Evolutionary conservation across 371 early-diverging fungal genomes (phyloP).

Genomic region (Coemansia sp.): DNA sequence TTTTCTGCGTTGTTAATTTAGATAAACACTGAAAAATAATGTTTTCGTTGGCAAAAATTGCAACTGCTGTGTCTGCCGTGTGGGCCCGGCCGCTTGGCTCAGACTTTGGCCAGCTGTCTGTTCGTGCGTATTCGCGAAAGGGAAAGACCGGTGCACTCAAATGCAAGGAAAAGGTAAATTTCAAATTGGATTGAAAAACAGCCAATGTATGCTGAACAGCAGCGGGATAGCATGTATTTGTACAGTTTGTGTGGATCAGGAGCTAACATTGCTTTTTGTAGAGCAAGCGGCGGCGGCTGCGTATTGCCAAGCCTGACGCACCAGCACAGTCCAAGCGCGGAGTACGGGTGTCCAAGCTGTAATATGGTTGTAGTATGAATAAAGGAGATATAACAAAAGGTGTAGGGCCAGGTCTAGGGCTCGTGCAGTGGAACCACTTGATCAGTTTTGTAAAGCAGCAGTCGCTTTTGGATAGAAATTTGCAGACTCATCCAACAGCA

Average conservation of each 20-base stretch:
- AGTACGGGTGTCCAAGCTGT: slow-evolving; percentile 42
- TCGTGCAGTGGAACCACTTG: slow-evolving; percentile 69
- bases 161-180: slow-evolving; percentile 39
- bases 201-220: neutral
- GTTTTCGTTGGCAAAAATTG: slow-evolving; percentile 17
- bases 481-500: slow-evolving; percentile 67
- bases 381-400: neutral
- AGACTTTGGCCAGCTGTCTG: neutral
- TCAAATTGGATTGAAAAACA: neutral
- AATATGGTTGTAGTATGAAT: neutral
- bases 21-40: slow-evolving; percentile 1
- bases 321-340: slow-evolving; percentile 47
- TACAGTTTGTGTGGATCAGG: too few species aligned
- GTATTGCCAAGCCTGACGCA: slow-evolving; percentile 39
- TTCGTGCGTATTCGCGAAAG: slow-evolving; percentile 12
- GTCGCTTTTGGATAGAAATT: slow-evolving; percentile 75
- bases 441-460: slow-evolving; percentile 59
- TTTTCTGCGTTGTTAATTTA: too few species aligned
- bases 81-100: too few species aligned
- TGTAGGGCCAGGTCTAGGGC: slow-evolving; percentile 70
- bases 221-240: too few species aligned
- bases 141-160: slow-evolving; percentile 41
- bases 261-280: neutral
- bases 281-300: slow-evolving; percentile 48
- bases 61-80: neutral